Evolutionary conservation across 75 land plant species (phyloP), one percentile per base, ranked within the genome.

Genomic region (Ceratopteris richardii): DNA sequence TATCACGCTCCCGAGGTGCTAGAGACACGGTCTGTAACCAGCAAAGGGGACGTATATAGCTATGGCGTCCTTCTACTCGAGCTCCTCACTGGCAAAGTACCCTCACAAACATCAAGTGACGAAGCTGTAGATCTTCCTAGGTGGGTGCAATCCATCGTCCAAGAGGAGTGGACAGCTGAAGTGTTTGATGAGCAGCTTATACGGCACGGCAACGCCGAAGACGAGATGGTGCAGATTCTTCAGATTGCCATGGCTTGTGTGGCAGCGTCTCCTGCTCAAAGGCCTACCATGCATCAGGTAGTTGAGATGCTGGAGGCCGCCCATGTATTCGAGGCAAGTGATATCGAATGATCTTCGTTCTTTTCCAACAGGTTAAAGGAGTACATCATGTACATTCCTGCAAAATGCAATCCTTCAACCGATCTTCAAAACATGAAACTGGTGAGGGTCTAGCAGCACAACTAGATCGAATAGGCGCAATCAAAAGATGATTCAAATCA

Each of bases 1-100:
- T 89, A 89, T 52, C 73, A 84, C 19, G 91, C 95, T 2, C 95
- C 91, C 27, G 95, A 89, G 68, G 95, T 86, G 25, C 79, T 75
- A 0, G 87, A 83, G 20, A 61, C 77, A 4, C 78, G 77, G 30
- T 77, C 60, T 41, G 66, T 80, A 23, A 83, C 87, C 6, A 83
- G 79, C 31, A 86, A 82, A 68, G 86, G 91, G 0, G 95, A 89
- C 56, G 91, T 89, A 19, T 89, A 77, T 64, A 86, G 91, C 80
- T 89, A 79, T 52, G 95, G 95, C 1, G 86, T 88, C 13, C 19
- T 88, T 24, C 59, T 88, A 24, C 66, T 88, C 65, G 93, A 89
- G 75, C 72, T 89, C 11, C 63, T 89, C 53, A 89, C 95, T 0
- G 91, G 84, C 9, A 85, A 75, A 56, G 72, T 79, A 39, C 95